phyloP scores from a whole-genome alignment of 345 rosid species.

The Lumnitzera racemosa region DNA sequence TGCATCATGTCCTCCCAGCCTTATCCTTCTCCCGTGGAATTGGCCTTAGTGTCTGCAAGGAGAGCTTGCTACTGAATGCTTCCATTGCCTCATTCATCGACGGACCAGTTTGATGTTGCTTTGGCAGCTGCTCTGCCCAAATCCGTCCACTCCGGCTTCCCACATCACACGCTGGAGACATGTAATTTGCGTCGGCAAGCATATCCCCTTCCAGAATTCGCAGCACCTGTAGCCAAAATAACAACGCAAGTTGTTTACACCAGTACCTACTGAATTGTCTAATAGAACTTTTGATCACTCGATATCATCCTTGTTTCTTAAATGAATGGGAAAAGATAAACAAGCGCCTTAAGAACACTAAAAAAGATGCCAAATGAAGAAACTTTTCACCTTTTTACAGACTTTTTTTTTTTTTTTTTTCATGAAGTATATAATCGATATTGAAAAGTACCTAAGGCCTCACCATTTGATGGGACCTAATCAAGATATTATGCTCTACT shows the following conservation, averaged over 20 bases:
- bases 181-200: constrained; percentile 57
- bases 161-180: constrained; percentile 62
- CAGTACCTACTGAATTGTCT: too few relatives aligned
- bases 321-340: too few relatives aligned
- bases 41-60: constrained; percentile 33
- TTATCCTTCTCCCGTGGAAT: constrained; percentile 36
- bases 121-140: constrained; percentile 48
- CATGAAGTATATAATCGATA: too few relatives aligned
- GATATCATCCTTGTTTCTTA: too few relatives aligned
- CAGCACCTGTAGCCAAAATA: constrained; percentile 53
- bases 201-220: constrained; percentile 94
- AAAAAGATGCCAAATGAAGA: too few relatives aligned
- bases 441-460: too few relatives aligned
- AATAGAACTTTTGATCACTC: too few relatives aligned
- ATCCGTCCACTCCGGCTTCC: constrained; percentile 86
- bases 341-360: too few relatives aligned
- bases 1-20: constrained; percentile 28
- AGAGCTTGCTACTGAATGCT: constrained; percentile 54
- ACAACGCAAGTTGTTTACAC: constrained; percentile 1
- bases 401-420: too few relatives aligned
- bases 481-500: too few relatives aligned
- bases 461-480: too few relatives aligned
- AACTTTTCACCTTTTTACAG: too few relatives aligned
- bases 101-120: constrained; percentile 38
- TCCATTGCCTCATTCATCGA: constrained; percentile 41